Conservation (phyloP, 2,329 filamentous ascomycete genomes). For the Aspergillus eucalypticola region DNA sequence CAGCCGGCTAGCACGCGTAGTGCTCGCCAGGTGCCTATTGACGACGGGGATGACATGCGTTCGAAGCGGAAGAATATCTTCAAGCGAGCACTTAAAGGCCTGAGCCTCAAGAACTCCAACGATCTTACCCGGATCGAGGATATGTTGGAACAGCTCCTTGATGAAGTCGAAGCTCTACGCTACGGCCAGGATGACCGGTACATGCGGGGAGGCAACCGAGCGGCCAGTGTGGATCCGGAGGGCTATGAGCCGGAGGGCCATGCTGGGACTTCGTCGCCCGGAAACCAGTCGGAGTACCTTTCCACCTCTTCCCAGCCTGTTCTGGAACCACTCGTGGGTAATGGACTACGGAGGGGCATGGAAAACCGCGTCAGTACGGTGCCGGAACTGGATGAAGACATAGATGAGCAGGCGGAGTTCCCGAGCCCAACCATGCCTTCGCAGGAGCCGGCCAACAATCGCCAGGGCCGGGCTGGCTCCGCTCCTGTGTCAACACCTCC, state of each 20-base stretch:
- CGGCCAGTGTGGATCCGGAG: conserved; percentile 66
- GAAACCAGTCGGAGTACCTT: conserved; percentile 73
- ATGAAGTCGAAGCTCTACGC: conserved; percentile 84
- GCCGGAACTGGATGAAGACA: conserved; percentile 77
- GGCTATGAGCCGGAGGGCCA: conserved; percentile 81
- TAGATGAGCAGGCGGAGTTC: conserved; percentile 51
- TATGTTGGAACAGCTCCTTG: conserved; percentile 87
- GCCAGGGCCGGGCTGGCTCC: conserved; percentile 44
- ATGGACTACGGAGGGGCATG: conserved; percentile 57
- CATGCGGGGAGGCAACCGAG: conserved; percentile 27
- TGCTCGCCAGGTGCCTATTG: conserved; percentile 49
- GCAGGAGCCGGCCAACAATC: conserved; percentile 54
- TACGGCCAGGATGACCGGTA: conserved; percentile 50
- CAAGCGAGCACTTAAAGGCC: conserved; percentile 84
- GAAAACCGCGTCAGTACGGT: conserved; percentile 90
- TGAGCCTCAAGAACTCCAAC: conserved; percentile 82
- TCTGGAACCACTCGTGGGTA: conserved; percentile 38
- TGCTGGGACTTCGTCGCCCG: conserved; percentile 72
- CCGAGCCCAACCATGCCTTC: conserved; percentile 60
- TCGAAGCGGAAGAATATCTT: conserved; percentile 92
- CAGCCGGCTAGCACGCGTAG: conserved; percentile 69
- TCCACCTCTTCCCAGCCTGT: conserved; percentile 54
- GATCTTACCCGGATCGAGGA: conserved; percentile 87
- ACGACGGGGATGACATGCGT: conserved; percentile 60
- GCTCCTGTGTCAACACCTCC: conserved; percentile 49